Evolutionary conservation across 805 yeast genomes (phyloP).

Genomic region (Isabelozyma heimii): DNA sequence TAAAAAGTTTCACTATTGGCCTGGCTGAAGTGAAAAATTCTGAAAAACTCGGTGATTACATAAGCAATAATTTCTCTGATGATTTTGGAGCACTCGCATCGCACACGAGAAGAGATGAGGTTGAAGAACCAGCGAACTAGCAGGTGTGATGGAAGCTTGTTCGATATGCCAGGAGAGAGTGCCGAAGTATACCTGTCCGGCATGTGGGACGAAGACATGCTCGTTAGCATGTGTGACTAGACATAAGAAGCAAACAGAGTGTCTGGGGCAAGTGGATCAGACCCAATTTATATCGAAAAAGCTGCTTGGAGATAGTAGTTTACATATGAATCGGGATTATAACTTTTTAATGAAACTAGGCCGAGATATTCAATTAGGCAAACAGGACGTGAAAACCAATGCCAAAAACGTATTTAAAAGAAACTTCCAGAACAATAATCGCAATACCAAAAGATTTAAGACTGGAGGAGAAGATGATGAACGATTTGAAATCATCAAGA

Average conservation of each 20-base stretch:
- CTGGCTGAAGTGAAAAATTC: background rate
- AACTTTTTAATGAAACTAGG: slow-evolving; percentile 64
- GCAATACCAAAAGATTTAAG: slow-evolving; percentile 18
- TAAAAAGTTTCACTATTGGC: background rate
- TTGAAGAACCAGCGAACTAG: too few species aligned
- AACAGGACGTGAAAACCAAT: slow-evolving; percentile 42
- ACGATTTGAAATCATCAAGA: slow-evolving; percentile 18
- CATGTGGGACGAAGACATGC: slow-evolving; percentile 67
- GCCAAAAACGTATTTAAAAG: slow-evolving; percentile 45
- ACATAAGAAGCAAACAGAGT: slow-evolving; percentile 62
- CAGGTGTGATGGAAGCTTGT: slow-evolving; percentile 14
- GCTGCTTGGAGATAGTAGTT: slow-evolving; percentile 36
- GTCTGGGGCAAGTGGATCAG: slow-evolving; percentile 66
- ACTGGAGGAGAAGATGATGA: slow-evolving; percentile 18
- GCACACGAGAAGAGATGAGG: background rate
- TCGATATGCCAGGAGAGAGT: slow-evolving; percentile 32
- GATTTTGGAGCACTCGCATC: background rate
- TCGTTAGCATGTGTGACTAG: slow-evolving; percentile 64
- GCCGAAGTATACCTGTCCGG: slow-evolving; percentile 77
- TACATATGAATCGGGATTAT: slow-evolving; percentile 77
- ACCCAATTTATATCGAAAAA: slow-evolving; percentile 53
- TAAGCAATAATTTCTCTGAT: background rate
- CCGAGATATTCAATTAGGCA: slow-evolving; percentile 58
- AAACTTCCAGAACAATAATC: slow-evolving; percentile 8
- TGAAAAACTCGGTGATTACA: background rate